Percentiles rank a stretch among this genome's conserved stretches.
Conservation (phyloP, 1,139 yeast genomes). For the Hyphopichia burtonii region DNA sequence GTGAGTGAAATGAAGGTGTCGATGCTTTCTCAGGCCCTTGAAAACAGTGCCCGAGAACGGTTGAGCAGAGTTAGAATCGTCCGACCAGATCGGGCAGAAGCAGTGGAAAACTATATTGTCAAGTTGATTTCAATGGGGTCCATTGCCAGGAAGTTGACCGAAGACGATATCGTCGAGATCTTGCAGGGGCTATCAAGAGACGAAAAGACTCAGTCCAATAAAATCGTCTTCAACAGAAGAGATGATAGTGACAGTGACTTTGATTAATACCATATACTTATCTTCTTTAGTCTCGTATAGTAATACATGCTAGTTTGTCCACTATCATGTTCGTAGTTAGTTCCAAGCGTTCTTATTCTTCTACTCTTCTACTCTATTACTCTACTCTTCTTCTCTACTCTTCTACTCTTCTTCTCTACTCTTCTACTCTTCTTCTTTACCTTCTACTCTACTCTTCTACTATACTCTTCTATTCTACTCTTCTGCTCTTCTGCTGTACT, state of each 20-base stretch:
- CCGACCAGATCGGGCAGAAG: constrained; percentile 84
- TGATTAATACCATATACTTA: constrained; percentile 15
- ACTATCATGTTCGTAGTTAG: too few relatives aligned
- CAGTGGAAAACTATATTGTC: constrained; percentile 81
- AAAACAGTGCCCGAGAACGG: constrained; percentile 84
- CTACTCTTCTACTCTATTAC: too few relatives aligned
- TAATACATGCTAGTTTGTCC: not conserved
- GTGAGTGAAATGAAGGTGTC: constrained; percentile 34
- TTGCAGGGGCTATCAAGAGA: constrained; percentile 83
- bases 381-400: too few relatives aligned
- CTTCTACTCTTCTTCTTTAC: too few relatives aligned
- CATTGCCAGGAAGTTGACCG: constrained; percentile 67
- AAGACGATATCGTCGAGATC: constrained; percentile 77
- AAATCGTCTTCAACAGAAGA: constrained; percentile 46
- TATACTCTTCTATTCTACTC: too few relatives aligned
- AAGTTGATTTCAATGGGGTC: constrained; percentile 80
- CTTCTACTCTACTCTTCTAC: too few relatives aligned
- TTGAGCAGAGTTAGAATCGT: constrained; percentile 85
- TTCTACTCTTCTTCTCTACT: too few relatives aligned
- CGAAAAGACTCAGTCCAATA: constrained; percentile 60
- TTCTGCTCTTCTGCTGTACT: too few relatives aligned
- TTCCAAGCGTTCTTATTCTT: too few relatives aligned
- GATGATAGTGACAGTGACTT: constrained; percentile 23
- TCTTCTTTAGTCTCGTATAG: not conserved
- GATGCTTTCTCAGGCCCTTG: constrained; percentile 67